Conservation (phyloP, 495 filamentous ascomycete species). For the Collariella sp. region DNA sequence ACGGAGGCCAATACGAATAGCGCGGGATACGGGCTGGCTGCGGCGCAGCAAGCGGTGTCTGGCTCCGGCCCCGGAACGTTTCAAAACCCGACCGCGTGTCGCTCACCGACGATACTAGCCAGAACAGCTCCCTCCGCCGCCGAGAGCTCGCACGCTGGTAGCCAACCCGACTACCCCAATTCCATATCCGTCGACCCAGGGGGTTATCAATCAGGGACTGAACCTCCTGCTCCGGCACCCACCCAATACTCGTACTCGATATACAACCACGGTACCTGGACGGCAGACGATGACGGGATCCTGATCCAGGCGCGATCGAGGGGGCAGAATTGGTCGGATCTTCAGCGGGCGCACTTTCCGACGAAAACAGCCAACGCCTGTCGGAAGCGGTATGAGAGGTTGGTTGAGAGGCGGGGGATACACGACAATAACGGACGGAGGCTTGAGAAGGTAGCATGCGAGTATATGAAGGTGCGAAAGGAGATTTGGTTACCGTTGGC, state of each 20-base stretch:
- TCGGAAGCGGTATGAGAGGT: conserved; percentile 66
- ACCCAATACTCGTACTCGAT: conserved; percentile 23
- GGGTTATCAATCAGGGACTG: background rate
- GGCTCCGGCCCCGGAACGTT: background rate
- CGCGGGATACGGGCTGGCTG: background rate
- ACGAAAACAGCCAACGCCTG: conserved; percentile 69
- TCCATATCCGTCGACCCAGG: background rate
- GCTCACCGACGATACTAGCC: background rate
- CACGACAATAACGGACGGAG: conserved; percentile 58
- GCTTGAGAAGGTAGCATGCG: conserved; percentile 53
- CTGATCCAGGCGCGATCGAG: conserved; percentile 53
- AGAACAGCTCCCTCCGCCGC: background rate
- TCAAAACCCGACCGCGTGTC: background rate
- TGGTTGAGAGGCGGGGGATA: conserved; percentile 54
- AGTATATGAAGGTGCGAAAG: conserved; percentile 57
- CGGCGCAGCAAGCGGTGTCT: background rate
- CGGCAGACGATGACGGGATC: conserved; percentile 52
- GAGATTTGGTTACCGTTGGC: conserved; percentile 63
- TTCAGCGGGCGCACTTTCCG: conserved; percentile 58
- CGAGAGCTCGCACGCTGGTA: too few species aligned
- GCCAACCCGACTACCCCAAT: background rate
- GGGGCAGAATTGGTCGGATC: conserved; percentile 63
- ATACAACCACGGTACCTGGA: conserved; percentile 51
- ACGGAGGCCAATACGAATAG: too few species aligned
- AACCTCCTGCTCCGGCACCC: background rate